phyloP scores from a whole-genome alignment of 352 stramenopile species.

The Phytopythium boreale region DNA sequence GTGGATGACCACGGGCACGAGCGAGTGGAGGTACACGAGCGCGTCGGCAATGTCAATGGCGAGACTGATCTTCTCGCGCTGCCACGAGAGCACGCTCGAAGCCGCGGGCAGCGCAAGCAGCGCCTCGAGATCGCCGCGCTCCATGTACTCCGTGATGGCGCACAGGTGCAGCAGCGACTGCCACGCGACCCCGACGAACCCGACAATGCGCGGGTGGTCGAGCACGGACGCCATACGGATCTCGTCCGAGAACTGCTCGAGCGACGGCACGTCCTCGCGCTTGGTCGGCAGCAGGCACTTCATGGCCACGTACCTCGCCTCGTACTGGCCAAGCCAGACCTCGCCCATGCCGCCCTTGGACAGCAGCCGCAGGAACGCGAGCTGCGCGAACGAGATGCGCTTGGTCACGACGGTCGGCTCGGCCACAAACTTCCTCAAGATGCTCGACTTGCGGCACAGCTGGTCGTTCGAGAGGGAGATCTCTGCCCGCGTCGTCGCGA shows the following conservation, averaged over 20 bases:
- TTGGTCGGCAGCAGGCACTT: slow-evolving; percentile 73
- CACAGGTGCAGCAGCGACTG: slow-evolving; percentile 72
- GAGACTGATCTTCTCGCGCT: slow-evolving; percentile 51
- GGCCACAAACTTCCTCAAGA: slow-evolving; percentile 58
- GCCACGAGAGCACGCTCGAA: slow-evolving; percentile 45
- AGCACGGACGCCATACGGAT: slow-evolving; percentile 76
- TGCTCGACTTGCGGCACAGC: slow-evolving; percentile 49
- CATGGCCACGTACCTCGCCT: slow-evolving; percentile 70
- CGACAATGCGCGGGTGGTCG: slow-evolving; percentile 78
- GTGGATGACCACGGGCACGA: slow-evolving; percentile 65
- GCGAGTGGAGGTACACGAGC: slow-evolving; percentile 67
- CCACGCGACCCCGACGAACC: slow-evolving; percentile 79
- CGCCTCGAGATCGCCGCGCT: slow-evolving; percentile 61
- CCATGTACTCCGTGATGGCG: slow-evolving; percentile 79
- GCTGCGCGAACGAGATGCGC: slow-evolving; percentile 67
- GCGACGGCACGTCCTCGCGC: slow-evolving; percentile 46
- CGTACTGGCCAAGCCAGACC: slow-evolving; percentile 80
- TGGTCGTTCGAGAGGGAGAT: slow-evolving; percentile 66
- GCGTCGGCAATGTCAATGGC: slow-evolving; percentile 66
- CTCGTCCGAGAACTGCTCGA: slow-evolving; percentile 82
- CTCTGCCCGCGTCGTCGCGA: slow-evolving; percentile 38
- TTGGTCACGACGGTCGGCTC: slow-evolving; percentile 72
- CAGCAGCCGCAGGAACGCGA: slow-evolving; percentile 68
- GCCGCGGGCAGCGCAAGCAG: slow-evolving; percentile 39
- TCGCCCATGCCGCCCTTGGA: slow-evolving; percentile 79